Conservation (phyloP, 129 eudicot genomes). For the Silybum marianum region DNA sequence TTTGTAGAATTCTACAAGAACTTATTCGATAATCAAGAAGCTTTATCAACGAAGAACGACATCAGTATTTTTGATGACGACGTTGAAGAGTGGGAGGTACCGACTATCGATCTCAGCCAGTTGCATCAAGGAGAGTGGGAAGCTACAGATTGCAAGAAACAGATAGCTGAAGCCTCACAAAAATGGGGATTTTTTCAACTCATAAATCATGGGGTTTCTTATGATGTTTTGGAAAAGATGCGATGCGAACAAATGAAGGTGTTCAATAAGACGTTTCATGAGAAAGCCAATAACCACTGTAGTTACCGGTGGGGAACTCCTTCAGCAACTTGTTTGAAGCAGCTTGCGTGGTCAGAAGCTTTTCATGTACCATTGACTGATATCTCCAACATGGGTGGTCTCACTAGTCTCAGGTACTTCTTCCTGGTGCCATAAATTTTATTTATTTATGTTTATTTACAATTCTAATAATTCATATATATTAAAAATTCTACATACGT, state of each 20-base stretch:
- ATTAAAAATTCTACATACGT: neutral
- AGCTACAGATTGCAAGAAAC: constrained; percentile 45
- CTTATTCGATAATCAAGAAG: constrained; percentile 24
- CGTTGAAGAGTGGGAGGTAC: constrained; percentile 66
- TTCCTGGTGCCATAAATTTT: neutral
- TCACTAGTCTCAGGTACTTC: constrained; percentile 53
- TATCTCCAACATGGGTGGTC: constrained; percentile 38
- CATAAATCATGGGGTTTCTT: constrained; percentile 70
- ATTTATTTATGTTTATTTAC: neutral
- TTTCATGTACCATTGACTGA: constrained; percentile 71
- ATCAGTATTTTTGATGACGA: neutral
- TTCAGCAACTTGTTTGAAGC: constrained; percentile 54
- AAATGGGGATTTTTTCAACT: constrained; percentile 97
- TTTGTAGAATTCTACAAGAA: constrained; percentile 50
- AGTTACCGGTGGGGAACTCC: constrained; percentile 91
- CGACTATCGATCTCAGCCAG: constrained; percentile 65
- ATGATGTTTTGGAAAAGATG: constrained; percentile 53
- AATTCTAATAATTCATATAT: neutral
- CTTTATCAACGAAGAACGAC: neutral
- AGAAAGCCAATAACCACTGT: constrained; percentile 36
- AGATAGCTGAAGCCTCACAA: constrained; percentile 67
- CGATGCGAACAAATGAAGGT: constrained; percentile 60
- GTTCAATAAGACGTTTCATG: constrained; percentile 56
- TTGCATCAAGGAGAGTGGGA: constrained; percentile 43
- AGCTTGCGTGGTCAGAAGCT: constrained; percentile 89